phyloP scores from a whole-genome alignment of 768 basidiomycete species.

The Naganishia vaughanmartiniae region DNA sequence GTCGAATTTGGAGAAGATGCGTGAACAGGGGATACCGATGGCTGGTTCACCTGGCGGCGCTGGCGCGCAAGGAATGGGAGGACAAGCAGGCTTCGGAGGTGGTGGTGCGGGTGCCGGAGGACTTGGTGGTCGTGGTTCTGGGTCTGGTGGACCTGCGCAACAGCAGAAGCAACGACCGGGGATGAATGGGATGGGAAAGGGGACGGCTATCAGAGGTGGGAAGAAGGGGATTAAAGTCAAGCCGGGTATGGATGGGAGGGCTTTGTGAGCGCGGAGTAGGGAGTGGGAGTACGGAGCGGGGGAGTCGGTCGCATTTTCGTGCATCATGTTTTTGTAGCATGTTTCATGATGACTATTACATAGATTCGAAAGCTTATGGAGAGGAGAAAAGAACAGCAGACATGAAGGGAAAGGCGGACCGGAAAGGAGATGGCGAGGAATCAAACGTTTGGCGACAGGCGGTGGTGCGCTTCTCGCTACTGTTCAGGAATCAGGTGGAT shows the following conservation, averaged over 20 bases:
- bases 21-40: constrained; percentile 19
- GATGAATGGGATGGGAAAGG: constrained; percentile 19
- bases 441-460: too few species aligned
- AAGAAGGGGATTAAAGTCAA: constrained; percentile 14
- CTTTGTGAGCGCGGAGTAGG: not conserved
- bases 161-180: not conserved
- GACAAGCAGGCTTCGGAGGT: constrained; percentile 11
- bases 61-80: not conserved
- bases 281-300: too few species aligned
- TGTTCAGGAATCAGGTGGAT: too few species aligned
- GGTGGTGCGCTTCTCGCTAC: too few species aligned
- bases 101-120: constrained; percentile 9
- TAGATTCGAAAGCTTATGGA: too few species aligned
- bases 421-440: too few species aligned
- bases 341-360: too few species aligned
- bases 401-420: too few species aligned
- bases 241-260: constrained; percentile 9
- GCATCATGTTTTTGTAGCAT: too few species aligned
- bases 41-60: constrained; percentile 1
- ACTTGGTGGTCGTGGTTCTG: constrained; percentile 3
- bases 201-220: constrained; percentile 11
- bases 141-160: not conserved
- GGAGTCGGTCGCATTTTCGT: too few species aligned
- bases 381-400: too few species aligned
- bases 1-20: constrained; percentile 20